phyloP scores from a whole-genome alignment of 768 basidiomycete species.

The Leccinum uliginosum region DNA sequence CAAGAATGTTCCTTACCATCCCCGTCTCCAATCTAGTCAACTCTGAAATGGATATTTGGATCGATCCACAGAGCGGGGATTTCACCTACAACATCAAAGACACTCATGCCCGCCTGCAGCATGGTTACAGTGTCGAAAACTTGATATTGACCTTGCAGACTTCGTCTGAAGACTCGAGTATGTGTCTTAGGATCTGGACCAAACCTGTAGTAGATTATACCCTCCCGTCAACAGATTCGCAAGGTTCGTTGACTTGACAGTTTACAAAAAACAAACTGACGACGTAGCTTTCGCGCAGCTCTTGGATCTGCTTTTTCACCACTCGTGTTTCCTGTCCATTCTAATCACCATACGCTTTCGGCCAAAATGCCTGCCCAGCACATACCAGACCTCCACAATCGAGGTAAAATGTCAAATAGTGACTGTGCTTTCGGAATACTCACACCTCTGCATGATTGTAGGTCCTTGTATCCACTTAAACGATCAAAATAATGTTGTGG shows the following conservation, averaged over 20 bases:
- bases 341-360: background rate
- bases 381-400: background rate
- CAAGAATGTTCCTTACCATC: conserved; percentile 1
- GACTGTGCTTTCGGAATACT: background rate
- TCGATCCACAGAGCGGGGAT: background rate
- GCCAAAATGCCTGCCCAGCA: background rate
- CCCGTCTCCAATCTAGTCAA: background rate
- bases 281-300: background rate
- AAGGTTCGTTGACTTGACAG: background rate
- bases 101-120: background rate
- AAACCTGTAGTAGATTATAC: background rate
- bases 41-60: background rate
- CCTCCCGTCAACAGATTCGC: background rate
- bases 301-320: background rate
- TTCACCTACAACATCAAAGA: conserved; percentile 1
- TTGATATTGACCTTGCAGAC: background rate
- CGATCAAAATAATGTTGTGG: background rate
- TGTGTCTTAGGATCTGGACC: background rate
- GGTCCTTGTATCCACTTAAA: background rate
- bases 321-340: background rate
- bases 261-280: background rate
- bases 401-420: background rate
- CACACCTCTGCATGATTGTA: background rate
- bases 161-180: background rate
- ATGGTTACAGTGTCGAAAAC: background rate